A percentile compares a stretch with the other conserved stretches of the same genome.
These are phyloP conservation scores for Rhizophora apiculata DNA, from an alignment of 345 rosid species.

Conservation along the genomic window DNA sequence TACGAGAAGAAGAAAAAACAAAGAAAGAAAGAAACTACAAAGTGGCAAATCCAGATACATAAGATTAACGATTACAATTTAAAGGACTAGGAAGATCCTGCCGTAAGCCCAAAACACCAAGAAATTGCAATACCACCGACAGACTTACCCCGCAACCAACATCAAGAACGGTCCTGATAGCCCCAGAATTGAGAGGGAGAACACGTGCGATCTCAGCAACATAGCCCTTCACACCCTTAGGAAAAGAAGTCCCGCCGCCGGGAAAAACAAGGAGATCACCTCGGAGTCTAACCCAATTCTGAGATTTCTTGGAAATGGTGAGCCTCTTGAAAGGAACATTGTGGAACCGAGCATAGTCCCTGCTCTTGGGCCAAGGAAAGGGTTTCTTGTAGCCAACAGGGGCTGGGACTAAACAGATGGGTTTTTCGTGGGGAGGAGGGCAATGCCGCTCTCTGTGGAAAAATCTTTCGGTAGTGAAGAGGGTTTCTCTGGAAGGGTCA, in stretches of 20 bases:
- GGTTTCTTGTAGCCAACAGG: conserved; percentile 56
- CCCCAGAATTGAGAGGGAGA: conserved; percentile 55
- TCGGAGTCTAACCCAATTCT: conserved; percentile 62
- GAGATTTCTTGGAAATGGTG: conserved; percentile 45
- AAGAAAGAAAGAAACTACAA: no score
- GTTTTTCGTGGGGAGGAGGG: conserved; percentile 35
- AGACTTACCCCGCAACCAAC: conserved; percentile 66
- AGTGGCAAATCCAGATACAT: no score
- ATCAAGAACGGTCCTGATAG: conserved; percentile 58
- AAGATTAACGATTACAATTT: no score
- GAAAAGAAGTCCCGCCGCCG: conserved; percentile 75
- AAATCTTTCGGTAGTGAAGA: conserved; percentile 32
- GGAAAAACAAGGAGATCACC: conserved; percentile 54
- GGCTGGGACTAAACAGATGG: conserved; percentile 50
- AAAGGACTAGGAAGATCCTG: no score
- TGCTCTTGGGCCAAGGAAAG: conserved; percentile 61
- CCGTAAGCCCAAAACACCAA: no score
- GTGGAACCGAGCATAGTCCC: conserved; percentile 50
- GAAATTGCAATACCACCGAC: background rate
- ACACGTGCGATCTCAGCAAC: conserved; percentile 41
- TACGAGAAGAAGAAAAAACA: no score
- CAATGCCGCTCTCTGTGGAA: conserved; percentile 60
- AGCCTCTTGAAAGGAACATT: conserved; percentile 57
- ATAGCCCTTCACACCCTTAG: conserved; percentile 53
- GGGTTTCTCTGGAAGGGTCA: conserved; percentile 39